Base-by-base conservation (phyloP, 2,329 filamentous ascomycete genomes). In the Penicillium sp. region DNA sequence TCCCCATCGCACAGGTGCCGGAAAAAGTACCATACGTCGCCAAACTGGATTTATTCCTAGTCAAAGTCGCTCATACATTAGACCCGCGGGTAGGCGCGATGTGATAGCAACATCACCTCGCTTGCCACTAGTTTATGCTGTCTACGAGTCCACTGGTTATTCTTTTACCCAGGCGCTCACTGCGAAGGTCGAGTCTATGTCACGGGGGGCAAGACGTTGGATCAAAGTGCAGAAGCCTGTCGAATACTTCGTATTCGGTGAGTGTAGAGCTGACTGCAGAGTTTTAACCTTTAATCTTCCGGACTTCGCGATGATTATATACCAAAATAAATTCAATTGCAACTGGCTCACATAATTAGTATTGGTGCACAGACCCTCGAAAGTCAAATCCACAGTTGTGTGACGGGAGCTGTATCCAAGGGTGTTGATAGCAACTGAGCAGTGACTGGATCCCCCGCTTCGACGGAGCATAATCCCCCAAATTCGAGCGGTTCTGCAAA, bases 401-500 rank as follows among this genome's bases (percentile, higher is more conserved):
- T 41, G 39, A 41, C 19, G 39, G 19, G 39, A 41, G 19, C 7
- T 41, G 37, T 41, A 19, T 22, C 22, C 39, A 22, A 8, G 39
- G 39, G 19, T 14, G 14, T 22, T 41, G 39, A 41, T 41, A 41
- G 11, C 19, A 5, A 9, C 11, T 22, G n/a, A 37, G 19, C 7
- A 31, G 14, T 11, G 19, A 16, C 29, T 16, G 29, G 29, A 31
- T 26, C 31, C 31, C 21, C 31, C 19, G 26, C 26, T 29, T 21
- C 9, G 16, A 11, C 21, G n/a, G 29, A 19, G 33, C 2, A 37
- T 3, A 24, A 37, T 14, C 21, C 29, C 31, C 8, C 33, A 46
- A 46, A 16, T 5, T 46, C 45, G 3, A 41, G 70, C 70, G 70
- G 67, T 68, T 73, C 70, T 63, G 53, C 49, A 60, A 24, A 33